These are phyloP conservation scores for Curvularia eragrostidis DNA, from an alignment of 2,329 filamentous ascomycete species.

Conservation along the genomic window DNA sequence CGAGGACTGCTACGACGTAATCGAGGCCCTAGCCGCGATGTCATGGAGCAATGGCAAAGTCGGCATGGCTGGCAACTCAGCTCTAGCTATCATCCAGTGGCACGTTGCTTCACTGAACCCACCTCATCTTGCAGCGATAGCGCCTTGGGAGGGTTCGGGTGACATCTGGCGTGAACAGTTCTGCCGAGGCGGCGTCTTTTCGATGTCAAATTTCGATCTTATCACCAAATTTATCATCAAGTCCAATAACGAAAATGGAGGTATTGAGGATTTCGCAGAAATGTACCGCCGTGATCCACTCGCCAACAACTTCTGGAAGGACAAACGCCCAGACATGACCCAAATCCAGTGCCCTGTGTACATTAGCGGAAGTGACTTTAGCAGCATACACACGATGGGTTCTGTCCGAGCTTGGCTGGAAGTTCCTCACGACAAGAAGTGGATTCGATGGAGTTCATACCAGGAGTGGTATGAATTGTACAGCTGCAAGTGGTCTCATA, in stretches of 20 bases:
- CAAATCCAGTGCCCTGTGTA: constrained; percentile 22
- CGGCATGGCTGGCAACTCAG: constrained; percentile 55
- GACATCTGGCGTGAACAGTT: constrained; percentile 19
- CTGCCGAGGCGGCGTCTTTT: constrained; percentile 19
- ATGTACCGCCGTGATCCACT: no score
- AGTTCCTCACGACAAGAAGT: constrained; percentile 13
- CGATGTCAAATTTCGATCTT: constrained; percentile 9
- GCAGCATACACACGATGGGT: constrained; percentile 19
- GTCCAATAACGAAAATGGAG: constrained; percentile 5
- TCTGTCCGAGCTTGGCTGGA: constrained; percentile 17
- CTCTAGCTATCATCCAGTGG: constrained; percentile 52
- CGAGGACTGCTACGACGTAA: constrained; percentile 28
- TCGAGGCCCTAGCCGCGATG: constrained; percentile 42
- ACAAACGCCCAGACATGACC: constrained; percentile 1
- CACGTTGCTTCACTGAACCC: constrained; percentile 54
- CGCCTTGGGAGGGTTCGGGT: constrained; percentile 56
- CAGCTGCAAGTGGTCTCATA: constrained; percentile 6
- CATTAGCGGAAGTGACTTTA: constrained; percentile 20
- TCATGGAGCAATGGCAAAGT: constrained; percentile 55
- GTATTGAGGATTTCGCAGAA: constrained; percentile 4
- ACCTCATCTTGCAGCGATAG: constrained; percentile 52
- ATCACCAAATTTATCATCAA: constrained; percentile 13
- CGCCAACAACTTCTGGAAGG: no score
- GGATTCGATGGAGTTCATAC: constrained; percentile 11
- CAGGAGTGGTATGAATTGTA: constrained; percentile 31